Evolutionary conservation across 805 yeast species (phyloP).

Genomic region (Candida pseudofarinosa): DNA sequence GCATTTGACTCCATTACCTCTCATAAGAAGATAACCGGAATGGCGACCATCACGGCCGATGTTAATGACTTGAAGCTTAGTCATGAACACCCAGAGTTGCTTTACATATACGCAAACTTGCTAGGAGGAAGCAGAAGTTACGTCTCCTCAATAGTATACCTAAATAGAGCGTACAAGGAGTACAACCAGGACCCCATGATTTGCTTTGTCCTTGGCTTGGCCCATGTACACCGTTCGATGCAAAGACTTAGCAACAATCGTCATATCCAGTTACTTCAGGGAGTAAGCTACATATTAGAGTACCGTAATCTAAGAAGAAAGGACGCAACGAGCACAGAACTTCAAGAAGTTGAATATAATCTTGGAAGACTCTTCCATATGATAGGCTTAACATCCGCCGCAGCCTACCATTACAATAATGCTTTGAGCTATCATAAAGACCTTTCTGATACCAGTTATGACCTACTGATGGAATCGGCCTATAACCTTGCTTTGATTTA

Average conservation of each 20-base stretch:
- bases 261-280: conserved; percentile 85
- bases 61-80: conserved; percentile 35
- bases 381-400: conserved; percentile 71
- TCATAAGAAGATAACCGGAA: conserved; percentile 59
- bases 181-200: conserved; percentile 76
- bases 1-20: conserved; percentile 72
- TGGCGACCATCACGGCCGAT: conserved; percentile 66
- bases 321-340: conserved; percentile 42
- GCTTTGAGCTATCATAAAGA: conserved; percentile 47
- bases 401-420: conserved; percentile 66
- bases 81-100: conserved; percentile 59
- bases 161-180: conserved; percentile 63
- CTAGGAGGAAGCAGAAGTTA: conserved; percentile 80
- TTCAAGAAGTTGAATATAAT: conserved; percentile 78
- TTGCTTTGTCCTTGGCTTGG: conserved; percentile 67
- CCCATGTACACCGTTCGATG: conserved; percentile 86
- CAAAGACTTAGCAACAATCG: conserved; percentile 84
- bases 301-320: conserved; percentile 54
- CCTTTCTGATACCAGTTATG: conserved; percentile 44
- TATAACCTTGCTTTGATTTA: conserved; percentile 78
- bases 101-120: conserved; percentile 75
- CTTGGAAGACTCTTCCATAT: conserved; percentile 82
- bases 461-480: conserved; percentile 75
- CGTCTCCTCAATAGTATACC: conserved; percentile 75
- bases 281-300: conserved; percentile 71